Evolutionary conservation across 225 moss, liverwort and hornwort species (phyloP), one percentile per base, ranked within the genome.

Genomic region (Pseudoscleropodium purum): DNA sequence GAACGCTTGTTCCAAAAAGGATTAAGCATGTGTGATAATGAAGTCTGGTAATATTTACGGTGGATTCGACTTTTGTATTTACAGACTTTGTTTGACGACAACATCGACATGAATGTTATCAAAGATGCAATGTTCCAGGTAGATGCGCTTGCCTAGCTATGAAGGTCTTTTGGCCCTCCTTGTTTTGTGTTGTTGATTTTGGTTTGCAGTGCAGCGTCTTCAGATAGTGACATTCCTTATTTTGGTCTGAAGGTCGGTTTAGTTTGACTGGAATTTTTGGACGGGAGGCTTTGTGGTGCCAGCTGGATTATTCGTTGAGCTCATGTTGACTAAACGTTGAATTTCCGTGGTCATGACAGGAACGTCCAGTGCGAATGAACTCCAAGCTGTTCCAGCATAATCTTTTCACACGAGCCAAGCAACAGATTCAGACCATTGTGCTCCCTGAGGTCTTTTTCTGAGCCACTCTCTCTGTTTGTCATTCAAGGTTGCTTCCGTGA

Each of bases 341-440:
- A 47, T 47, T 64, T 43, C 10, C 51, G 43, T 86, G 51, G 57
- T 57, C 23, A 36, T 90, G 39, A 74, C 94, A 98, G 98, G 94
- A 98, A 90, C 95, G 96, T 68, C 95, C 96, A 63, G 90, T 98
- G 45, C 94, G 95, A 87, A 97, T 98, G 98, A 97, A 95, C 66
- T 96, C 98, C 54, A 98, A 97, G 91, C 91, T 98, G 36, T 98
- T 98, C 86, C 94, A 96, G 83, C 95, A 98, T 91, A 98, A 96
- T 86, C 95, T 98, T 81, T 93, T 95, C 84, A 92, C 91, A 41
- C 91, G 93, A 63, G 98, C 98, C 21, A 96, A 98, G 93, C 89
- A 92, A 86, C 91, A 96, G 57, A 94, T 92, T 73, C 95, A 97
- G 90, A 96, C 91, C 77, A 98, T 98, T 92, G 98, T 98, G 69